A percentile compares a stretch with the other conserved stretches of the same genome.
These are phyloP conservation scores for Coemansia sp. DNA, from an alignment of 192 early-diverging fungal genomes.

Conservation along the genomic window DNA sequence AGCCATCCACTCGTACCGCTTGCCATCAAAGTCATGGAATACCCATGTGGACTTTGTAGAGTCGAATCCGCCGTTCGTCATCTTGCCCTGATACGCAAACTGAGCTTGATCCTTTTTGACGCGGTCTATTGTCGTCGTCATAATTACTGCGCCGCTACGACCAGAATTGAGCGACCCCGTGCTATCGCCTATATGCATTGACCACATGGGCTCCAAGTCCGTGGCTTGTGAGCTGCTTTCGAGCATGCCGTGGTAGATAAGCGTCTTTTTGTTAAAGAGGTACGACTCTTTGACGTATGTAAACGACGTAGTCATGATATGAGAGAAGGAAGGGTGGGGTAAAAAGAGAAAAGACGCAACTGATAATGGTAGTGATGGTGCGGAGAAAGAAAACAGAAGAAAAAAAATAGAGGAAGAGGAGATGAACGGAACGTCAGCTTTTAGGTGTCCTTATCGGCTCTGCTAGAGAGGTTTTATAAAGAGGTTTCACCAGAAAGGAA, in stretches of 20 bases:
- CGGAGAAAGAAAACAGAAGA: no score
- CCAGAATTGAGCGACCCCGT: constrained; percentile 13
- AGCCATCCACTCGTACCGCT: constrained; percentile 44
- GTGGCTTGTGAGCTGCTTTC: constrained; percentile 24
- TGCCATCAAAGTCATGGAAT: constrained; percentile 43
- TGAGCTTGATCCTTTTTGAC: constrained; percentile 23
- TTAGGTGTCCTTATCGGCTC: no score
- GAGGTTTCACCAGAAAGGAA: no score
- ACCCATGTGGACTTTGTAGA: constrained; percentile 30
- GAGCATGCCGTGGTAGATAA: constrained; percentile 34
- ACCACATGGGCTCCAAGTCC: constrained; percentile 42
- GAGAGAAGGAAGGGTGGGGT: background rate
- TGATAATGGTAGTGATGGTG: background rate
- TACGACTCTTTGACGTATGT: constrained; percentile 48
- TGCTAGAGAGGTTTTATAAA: no score
- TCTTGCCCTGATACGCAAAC: constrained; percentile 33
- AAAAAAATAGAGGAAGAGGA: background rate
- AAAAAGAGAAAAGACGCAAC: background rate
- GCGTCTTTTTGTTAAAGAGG: constrained; percentile 41
- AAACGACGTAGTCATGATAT: constrained; percentile 36
- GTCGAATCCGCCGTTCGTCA: constrained; percentile 40
- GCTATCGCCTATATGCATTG: constrained; percentile 26
- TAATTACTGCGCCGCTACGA: constrained; percentile 14
- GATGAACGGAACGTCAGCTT: background rate
- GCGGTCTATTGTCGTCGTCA: constrained; percentile 29